Evolutionary conservation across 192 early-diverging fungal genomes (phyloP), one percentile per base, ranked within the genome.

Genomic region (Rhizophagus sp.): DNA sequence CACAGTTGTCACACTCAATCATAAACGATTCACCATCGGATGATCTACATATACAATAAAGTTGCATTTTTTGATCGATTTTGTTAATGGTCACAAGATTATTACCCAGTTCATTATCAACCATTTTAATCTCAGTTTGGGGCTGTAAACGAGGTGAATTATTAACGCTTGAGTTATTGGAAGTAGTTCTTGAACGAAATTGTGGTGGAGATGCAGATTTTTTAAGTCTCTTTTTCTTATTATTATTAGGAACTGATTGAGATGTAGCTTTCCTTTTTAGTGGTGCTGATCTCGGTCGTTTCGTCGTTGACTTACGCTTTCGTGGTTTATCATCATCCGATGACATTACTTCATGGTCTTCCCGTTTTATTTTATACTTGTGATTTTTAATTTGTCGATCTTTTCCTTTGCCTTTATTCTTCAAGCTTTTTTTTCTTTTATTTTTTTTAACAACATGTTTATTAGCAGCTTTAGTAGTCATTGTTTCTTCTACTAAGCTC

Each of bases 1-100:
- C 88, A 71, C 94, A 95, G 17, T 78, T 81, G 76, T 95, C 94
- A 82, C 94, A 95, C 2, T 87, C 88, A 82, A 95, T 94, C 94
- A 95, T 95, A 63, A 90, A 89, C 22, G 87, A 81, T 36, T 81
- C 83, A 4, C 80, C 83, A 76, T 90, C 91, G 2, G 84, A 83
- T 25, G 82, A 81, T 15, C 85, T 87, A 71, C 94, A 95, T 15
- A 93, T 79, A 73, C 94, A 95, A 75, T 91, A 92, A 17, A 88
- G 69, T 39, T 84, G 79, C 1, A 47, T 71, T 5, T 73, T 79
- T 8, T 36, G 63, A 2, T 65, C 78, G n/a, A 49, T 7, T 62
- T 62, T 24, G 15, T 36, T 68, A 15, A 47, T 47, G 11, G 9
- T 47, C 44, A 47, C 11, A 47, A 2, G 11, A 47, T 47, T 47